Evolutionary conservation across 805 yeast species (phyloP), one percentile per base, ranked within the genome.

Genomic region (Metschnikowia lachancei): DNA sequence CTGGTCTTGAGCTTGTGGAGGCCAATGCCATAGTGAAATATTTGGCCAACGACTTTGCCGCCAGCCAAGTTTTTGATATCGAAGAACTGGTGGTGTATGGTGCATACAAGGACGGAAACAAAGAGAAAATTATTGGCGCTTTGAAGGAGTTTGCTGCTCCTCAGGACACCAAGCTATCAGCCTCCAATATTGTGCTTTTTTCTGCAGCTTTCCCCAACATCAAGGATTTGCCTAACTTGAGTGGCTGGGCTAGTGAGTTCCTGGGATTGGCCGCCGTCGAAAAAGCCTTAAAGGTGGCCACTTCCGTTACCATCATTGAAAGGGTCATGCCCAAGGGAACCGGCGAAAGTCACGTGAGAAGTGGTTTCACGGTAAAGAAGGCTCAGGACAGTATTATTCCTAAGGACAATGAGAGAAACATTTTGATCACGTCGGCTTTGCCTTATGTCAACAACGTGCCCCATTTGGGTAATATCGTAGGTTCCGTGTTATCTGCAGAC

Each of bases 361-460:
- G 55, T 3, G 74, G 74, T 2, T 61, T 59, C 49, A 50, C 63
- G 14, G 73, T 71, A 6, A 61, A 63, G 46, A 45, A 56, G n/a
- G 61, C 59, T 34, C 60, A 36, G 10, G 66, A 56, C n/a, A 53
- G 60, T 41, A 65, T 69, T 41, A 40, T 58, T 42, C 99, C 98
- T 47, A 80, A 79, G 56, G 72, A 77, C 19, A 78, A 77, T 46
- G 86, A 86, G 69, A 79, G 85, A 61, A 94, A 94, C 68, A 80
- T 92, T 46, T 72, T 94, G 57, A 83, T 94, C 62, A 92, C 98
- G 1, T 91, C 98, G 20, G 98, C 99, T 29, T 78, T 94, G 60
- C 99, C 99, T 10, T 94, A 94, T 59, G 99, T 94, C 45, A 94
- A 94, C 72, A 94, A 94, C 63, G 99, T 94, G 43, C 99, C 99